A percentile compares a stretch with the other conserved stretches of the same genome.
Evolutionary conservation across 495 filamentous ascomycete genomes (phyloP).

Genomic region (Aspergillus wentii): DNA sequence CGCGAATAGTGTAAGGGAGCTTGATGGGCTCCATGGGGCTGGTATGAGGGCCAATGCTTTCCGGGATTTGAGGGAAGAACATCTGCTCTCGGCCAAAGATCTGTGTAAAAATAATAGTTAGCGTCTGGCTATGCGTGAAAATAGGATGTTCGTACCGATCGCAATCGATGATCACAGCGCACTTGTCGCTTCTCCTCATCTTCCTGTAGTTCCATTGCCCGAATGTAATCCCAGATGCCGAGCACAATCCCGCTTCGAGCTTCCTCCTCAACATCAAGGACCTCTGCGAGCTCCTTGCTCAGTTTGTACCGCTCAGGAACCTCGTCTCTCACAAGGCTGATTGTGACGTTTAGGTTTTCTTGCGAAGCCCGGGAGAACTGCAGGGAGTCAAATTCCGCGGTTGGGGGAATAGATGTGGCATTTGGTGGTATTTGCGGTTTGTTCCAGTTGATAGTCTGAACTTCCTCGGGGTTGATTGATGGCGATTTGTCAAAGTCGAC

Average conservation of each 20-base stretch:
- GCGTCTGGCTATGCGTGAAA: not conserved
- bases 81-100: slow-evolving; percentile 73
- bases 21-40: slow-evolving; percentile 75
- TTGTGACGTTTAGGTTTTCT: slow-evolving; percentile 85
- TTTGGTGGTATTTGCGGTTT: slow-evolving; percentile 58
- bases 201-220: slow-evolving; percentile 78
- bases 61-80: slow-evolving; percentile 84
- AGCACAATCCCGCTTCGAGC: slow-evolving; percentile 80
- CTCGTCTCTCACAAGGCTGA: slow-evolving; percentile 84
- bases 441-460: slow-evolving; percentile 66
- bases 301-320: slow-evolving; percentile 77
- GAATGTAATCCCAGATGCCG: slow-evolving; percentile 94
- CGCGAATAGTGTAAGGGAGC: slow-evolving; percentile 88
- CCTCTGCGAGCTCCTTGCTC: slow-evolving; percentile 70
- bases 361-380: slow-evolving; percentile 89
- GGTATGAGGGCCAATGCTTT: slow-evolving; percentile 68
- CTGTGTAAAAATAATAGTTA: slow-evolving; percentile 37
- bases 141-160: slow-evolving; percentile 51
- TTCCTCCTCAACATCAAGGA: slow-evolving; percentile 83
- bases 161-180: slow-evolving; percentile 77
- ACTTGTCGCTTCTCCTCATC: slow-evolving; percentile 91
- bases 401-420: slow-evolving; percentile 37
- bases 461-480: slow-evolving; percentile 43
- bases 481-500: slow-evolving; percentile 74
- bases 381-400: slow-evolving; percentile 81